Base-by-base conservation (phyloP, 129 eudicot genomes). In the Saposhnikovia divaricata region DNA sequence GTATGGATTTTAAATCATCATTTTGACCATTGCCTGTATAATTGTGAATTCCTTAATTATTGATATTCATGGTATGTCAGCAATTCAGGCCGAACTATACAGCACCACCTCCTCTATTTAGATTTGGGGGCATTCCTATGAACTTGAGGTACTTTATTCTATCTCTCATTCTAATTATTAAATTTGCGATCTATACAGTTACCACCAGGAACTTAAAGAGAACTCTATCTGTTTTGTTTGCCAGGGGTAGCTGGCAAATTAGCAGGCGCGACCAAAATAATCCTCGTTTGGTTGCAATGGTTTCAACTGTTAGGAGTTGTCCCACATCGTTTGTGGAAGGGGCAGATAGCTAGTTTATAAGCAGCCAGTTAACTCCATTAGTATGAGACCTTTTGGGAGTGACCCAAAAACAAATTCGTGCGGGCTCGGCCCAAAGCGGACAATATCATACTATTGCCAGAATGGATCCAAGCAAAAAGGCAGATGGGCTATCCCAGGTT, bases 191-290 rank as follows among this genome's bases (percentile, higher is more conserved):
- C 38, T 7, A 7, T 53, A 53, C 63, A 21, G 1, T 53, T 19
- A n/a, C 0, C 63, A 19, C 9, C 27, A 19, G 63, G 23, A 21
- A 25, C 79, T 31, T 80, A 72, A 75, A 65, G 25, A 82, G 65
- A 42, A 31, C 69, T 77, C 21, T 31, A 12, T 72, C 11, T 57
- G 79, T 61, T 51, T 21, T 59, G 65, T 75, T 82, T 68, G 9
- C 73, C 87, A 93, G 98, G 89, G 95, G 97, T 81, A 90, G 87
- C 84, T 93, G 98, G 98, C 90, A 86, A 80, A 87, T 91, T 59
- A 74, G 82, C 21, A 87, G 97, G 81, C 87, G 92, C 77, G 97
- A 88, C 69, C 34, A 78, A 74, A 84, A 89, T 82, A 85, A 89
- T 84, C 88, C 89, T 80, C 92, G 79, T 47, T 57, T 93, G 43